Conservation (phyloP, 768 basidiomycete species). For the Piloderma croceum region DNA sequence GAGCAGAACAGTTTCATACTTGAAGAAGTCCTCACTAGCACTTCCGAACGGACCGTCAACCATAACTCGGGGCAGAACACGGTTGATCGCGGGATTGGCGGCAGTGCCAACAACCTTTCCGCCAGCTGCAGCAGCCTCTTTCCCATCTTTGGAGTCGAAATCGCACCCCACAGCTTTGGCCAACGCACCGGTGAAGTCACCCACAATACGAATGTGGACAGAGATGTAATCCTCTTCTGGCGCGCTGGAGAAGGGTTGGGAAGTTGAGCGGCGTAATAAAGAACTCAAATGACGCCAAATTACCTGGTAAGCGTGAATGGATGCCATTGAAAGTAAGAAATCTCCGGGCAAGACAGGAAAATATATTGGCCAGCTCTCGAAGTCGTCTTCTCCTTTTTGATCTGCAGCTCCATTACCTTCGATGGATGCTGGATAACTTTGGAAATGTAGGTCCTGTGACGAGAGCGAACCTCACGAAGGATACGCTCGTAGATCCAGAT, state of each 20-base stretch:
- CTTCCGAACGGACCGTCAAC: constrained; percentile 94
- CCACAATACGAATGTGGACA: constrained; percentile 87
- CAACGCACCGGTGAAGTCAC: constrained; percentile 84
- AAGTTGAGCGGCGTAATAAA: constrained; percentile 1
- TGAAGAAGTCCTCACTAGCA: constrained; percentile 87
- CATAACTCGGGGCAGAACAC: constrained; percentile 86
- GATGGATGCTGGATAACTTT: constrained; percentile 96
- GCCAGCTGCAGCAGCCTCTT: constrained; percentile 37
- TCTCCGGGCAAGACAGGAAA: constrained; percentile 84
- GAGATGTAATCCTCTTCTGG: constrained; percentile 96
- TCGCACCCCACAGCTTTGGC: constrained; percentile 82
- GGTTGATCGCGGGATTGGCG: constrained; percentile 56
- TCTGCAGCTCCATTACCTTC: constrained; percentile 90
- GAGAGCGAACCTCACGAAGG: constrained; percentile 85
- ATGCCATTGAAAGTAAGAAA: constrained; percentile 96
- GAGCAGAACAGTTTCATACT: constrained; percentile 82
- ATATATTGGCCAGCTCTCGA: constrained; percentile 89
- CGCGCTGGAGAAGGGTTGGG: constrained; percentile 42
- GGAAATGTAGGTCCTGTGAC: constrained; percentile 87
- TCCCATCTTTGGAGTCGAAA: constrained; percentile 50
- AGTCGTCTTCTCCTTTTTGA: constrained; percentile 91
- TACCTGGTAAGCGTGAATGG: constrained; percentile 91
- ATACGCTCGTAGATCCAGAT: constrained; percentile 87
- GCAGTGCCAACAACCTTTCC: constrained; percentile 58
- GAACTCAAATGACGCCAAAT: constrained; percentile 12